phyloP scores from a whole-genome alignment of 2,329 filamentous ascomycete species.

The Aspergillus chevalieri region DNA sequence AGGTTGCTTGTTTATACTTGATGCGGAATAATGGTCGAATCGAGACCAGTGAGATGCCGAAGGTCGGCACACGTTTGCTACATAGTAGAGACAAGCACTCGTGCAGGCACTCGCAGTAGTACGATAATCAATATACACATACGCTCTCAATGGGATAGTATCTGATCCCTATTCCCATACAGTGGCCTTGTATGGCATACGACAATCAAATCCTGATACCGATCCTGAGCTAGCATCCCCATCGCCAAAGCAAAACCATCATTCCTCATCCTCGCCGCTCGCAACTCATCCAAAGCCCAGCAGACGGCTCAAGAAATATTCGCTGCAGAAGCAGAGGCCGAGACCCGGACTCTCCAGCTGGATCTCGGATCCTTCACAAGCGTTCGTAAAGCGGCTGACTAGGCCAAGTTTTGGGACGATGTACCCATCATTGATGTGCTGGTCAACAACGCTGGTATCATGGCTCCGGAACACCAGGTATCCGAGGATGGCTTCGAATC shows the following conservation, averaged over 20 bases:
- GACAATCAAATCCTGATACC: no score
- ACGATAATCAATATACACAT: no score
- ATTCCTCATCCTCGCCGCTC: conserved; percentile 36
- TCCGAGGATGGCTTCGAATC: conserved; percentile 34
- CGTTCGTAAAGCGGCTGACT: conserved; percentile 26
- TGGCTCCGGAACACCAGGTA: conserved; percentile 23
- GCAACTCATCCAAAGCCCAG: conserved; percentile 29
- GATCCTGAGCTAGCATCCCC: neutral
- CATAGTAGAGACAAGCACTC: no score
- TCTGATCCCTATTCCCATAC: no score
- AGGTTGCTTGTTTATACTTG: no score
- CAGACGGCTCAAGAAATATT: conserved; percentile 21
- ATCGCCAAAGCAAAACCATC: conserved; percentile 29
- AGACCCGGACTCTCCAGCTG: conserved; percentile 22
- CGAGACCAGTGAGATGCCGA: no score
- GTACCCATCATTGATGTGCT: conserved; percentile 33
- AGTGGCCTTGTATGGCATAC: no score
- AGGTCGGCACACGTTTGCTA: no score
- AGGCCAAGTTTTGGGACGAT: conserved; percentile 22
- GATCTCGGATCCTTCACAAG: conserved; percentile 28
- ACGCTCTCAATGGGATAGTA: no score
- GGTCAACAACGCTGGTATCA: conserved; percentile 41
- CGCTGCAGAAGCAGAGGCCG: conserved; percentile 10
- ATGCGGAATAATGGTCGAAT: no score
- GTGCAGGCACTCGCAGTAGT: no score